phyloP scores from a whole-genome alignment of 2,329 filamentous ascomycete species.

The Fusarium buharicum region DNA sequence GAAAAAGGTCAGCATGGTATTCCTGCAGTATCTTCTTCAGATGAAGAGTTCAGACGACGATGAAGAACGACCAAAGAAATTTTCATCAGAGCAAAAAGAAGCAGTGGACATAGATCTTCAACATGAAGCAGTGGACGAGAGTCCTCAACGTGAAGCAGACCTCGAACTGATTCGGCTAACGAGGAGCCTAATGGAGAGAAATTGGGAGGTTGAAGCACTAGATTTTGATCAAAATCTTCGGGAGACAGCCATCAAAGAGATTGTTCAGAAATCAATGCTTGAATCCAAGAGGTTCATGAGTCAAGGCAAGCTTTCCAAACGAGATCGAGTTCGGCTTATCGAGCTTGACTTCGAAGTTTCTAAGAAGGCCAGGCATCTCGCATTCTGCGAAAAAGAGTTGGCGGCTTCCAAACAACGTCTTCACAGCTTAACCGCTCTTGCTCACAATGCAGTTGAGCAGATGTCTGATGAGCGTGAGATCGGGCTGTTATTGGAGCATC shows the following conservation, averaged over 20 bases:
- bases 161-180: neutral
- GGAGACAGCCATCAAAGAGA: neutral
- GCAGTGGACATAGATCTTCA: too few species aligned
- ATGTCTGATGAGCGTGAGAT: neutral
- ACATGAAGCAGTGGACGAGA: too few species aligned
- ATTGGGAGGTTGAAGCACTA: neutral
- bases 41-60: neutral
- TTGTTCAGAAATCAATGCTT: neutral
- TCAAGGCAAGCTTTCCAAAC: neutral
- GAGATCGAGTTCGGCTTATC: neutral
- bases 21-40: neutral
- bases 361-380: neutral
- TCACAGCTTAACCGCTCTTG: neutral
- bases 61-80: neutral
- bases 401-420: neutral
- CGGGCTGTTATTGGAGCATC: neutral
- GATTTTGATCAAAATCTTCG: neutral
- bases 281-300: neutral
- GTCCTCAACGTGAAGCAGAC: neutral
- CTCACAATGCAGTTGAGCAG: neutral
- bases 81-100: neutral
- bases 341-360: neutral
- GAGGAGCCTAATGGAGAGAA: neutral
- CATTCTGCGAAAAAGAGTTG: neutral
- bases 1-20: neutral